Evolutionary conservation across 306 rosid genomes (phyloP).

Genomic region (Boehmeria nivea): DNA sequence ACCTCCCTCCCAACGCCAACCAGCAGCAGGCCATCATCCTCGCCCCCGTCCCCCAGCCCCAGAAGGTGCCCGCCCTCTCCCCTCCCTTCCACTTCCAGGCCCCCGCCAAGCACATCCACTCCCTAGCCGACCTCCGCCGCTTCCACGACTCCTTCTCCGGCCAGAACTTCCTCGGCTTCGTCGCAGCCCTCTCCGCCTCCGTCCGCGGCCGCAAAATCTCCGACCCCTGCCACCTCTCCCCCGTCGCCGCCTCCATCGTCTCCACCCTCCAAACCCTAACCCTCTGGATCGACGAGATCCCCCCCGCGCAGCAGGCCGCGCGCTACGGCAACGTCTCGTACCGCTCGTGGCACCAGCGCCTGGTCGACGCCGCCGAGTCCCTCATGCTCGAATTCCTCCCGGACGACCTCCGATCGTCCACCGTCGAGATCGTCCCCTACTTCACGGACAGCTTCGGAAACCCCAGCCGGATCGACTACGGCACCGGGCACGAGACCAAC

Average conservation of each 20-base stretch:
- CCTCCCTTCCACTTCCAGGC: slow-evolving; percentile 50
- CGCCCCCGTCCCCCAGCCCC: slow-evolving; percentile 78
- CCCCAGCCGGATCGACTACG: slow-evolving; percentile 78
- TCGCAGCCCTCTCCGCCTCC: slow-evolving; percentile 83
- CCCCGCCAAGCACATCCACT: slow-evolving; percentile 63
- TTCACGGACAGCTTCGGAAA: slow-evolving; percentile 80
- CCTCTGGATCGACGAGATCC: slow-evolving; percentile 70
- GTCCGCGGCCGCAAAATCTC: slow-evolving; percentile 58
- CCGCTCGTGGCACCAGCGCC: slow-evolving; percentile 63
- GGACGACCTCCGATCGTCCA: slow-evolving; percentile 34
- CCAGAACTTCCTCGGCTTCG: slow-evolving; percentile 67
- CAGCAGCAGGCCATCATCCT: slow-evolving; percentile 76
- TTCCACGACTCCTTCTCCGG: slow-evolving; percentile 64
- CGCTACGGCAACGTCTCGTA: slow-evolving; percentile 78
- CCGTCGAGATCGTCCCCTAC: slow-evolving; percentile 61
- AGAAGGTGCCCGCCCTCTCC: slow-evolving; percentile 42
- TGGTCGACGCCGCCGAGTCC: slow-evolving; percentile 36
- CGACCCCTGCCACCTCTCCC: slow-evolving; percentile 54
- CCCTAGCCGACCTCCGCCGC: slow-evolving; percentile 60
- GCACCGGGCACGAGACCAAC: slow-evolving; percentile 96
- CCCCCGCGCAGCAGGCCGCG: slow-evolving; percentile 60
- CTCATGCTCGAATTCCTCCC: slow-evolving; percentile 57
- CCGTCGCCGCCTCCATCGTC: slow-evolving; percentile 28
- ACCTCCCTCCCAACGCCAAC: slow-evolving; percentile 59
- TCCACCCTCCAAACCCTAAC: slow-evolving; percentile 56